Base-by-base conservation (phyloP, 441 rosid genomes). In the Bruguiera hainesii region DNA sequence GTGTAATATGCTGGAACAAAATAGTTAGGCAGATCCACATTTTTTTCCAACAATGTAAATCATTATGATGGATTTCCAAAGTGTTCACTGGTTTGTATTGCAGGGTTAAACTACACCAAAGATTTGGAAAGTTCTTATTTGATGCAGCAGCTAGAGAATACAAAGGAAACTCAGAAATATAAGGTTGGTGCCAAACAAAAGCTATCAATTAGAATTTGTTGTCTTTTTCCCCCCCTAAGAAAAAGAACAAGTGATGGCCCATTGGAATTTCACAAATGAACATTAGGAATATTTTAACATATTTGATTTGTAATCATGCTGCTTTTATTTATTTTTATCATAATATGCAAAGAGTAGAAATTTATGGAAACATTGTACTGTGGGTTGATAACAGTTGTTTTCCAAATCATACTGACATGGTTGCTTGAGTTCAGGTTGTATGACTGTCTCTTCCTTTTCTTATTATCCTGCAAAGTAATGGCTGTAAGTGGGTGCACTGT, bases 111-210 rank as follows among this genome's bases (percentile, higher is more conserved):
- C 65, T 68, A 69, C 78, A 68, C 67, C 59, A 79, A 71, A 67
- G 85, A 83, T 58, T 81, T 72, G 56, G 89, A 82, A 75, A 84
- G 90, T 83, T 76, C 72, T 64, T 73, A 68, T 71, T 82, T 94
- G 76, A 85, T 76, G 73, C 85, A 81, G 75, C 85, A 79, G 74
- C 89, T 77, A 61, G 81, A 84, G 78, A 85, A 72, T 57, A 90
- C 81, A 74, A 84, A 79, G 80, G 84, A 76, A 73, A 73, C 66
- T 76, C 76, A 28, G 64, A 91, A 83, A 70, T 91, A 88, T 82
- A 80, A 82, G 98, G 97, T 94, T 78, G 52, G 78, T 70, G 31
- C 15, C 26, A 15, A 25, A 46, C 15, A 5, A 18, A 25, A 15
- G 10, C 46, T 39, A 42, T 23, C 16, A 16, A 15, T 50, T 65